Percentiles rank a stretch among this genome's conserved stretches.
Conservation (phyloP, 768 basidiomycete species). For the Lactarius akahatsu region DNA sequence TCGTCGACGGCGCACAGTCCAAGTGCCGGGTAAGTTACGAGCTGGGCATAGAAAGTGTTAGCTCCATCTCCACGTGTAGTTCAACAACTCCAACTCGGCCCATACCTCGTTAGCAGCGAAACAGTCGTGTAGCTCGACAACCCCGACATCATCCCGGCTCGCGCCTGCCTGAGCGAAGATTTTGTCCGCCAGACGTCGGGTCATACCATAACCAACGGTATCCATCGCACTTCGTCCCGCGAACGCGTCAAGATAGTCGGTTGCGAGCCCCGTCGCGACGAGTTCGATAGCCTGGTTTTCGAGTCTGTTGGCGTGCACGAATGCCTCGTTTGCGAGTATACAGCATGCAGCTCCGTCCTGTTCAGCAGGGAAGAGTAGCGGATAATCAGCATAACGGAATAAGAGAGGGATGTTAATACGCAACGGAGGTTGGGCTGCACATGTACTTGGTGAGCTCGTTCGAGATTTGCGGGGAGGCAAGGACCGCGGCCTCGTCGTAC, state of each 20-base stretch:
- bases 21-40: constrained; percentile 79
- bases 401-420: neutral
- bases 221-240: constrained; percentile 74
- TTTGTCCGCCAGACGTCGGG: constrained; percentile 62
- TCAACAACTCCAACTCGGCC: neutral
- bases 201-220: constrained; percentile 76
- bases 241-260: constrained; percentile 65
- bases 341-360: constrained; percentile 78
- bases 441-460: constrained; percentile 78
- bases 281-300: constrained; percentile 90
- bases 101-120: constrained; percentile 78
- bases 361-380: no score
- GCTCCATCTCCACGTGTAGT: neutral
- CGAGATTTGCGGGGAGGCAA: constrained; percentile 65
- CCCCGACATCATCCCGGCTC: constrained; percentile 73
- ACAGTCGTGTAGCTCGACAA: constrained; percentile 85
- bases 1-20: constrained; percentile 66
- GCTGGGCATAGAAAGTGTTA: constrained; percentile 41
- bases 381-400: neutral
- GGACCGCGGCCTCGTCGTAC: constrained; percentile 72
- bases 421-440: constrained; percentile 76
- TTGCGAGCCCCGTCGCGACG: constrained; percentile 60
- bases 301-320: constrained; percentile 67
- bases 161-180: constrained; percentile 69
- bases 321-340: constrained; percentile 75